These are phyloP conservation scores for Dendrostoma leiphaemia DNA, from an alignment of 2,329 filamentous ascomycete genomes.

Conservation along the genomic window DNA sequence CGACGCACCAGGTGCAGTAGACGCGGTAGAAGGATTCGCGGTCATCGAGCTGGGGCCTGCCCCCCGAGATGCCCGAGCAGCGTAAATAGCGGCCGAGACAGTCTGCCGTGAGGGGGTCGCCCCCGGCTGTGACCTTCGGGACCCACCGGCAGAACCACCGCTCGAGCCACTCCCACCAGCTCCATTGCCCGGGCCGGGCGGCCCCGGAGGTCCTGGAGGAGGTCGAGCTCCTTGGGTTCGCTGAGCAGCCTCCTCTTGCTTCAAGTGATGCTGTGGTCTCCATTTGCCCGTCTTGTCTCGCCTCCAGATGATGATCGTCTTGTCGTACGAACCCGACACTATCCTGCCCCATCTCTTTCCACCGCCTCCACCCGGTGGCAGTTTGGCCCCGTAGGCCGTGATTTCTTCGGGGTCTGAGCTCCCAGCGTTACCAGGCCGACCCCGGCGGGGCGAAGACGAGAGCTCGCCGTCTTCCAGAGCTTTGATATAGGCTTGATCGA, in stretches of 20 bases:
- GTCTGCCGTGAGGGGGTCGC: neutral
- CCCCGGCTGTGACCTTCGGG: slow-evolving; percentile 2
- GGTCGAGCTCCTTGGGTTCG: slow-evolving; percentile 38
- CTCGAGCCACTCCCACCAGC: slow-evolving; percentile 1
- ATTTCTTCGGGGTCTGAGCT: slow-evolving; percentile 75
- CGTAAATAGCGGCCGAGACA: slow-evolving; percentile 6
- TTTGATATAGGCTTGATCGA: slow-evolving; percentile 72
- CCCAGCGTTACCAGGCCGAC: slow-evolving; percentile 62
- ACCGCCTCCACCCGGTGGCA: slow-evolving; percentile 88
- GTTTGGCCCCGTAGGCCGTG: slow-evolving; percentile 75
- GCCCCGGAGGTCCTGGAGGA: slow-evolving; percentile 12
- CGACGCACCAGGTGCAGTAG: slow-evolving; percentile 1
- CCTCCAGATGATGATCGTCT: slow-evolving; percentile 93
- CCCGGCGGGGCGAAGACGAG: slow-evolving; percentile 32
- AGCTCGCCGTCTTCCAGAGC: slow-evolving; percentile 52
- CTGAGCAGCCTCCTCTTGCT: slow-evolving; percentile 68
- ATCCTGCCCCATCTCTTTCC: slow-evolving; percentile 83
- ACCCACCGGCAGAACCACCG: neutral
- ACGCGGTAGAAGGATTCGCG: slow-evolving; percentile 3
- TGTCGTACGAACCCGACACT: slow-evolving; percentile 94
- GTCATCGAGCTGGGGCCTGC: slow-evolving; percentile 4
- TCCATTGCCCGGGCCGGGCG: neutral
- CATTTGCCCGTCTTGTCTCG: slow-evolving; percentile 82
- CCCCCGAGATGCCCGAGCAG: slow-evolving; percentile 5
- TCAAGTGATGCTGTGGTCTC: slow-evolving; percentile 72